Base-by-base conservation (phyloP, 352 stramenopile genomes). In the Phytopythium kandeliae region DNA sequence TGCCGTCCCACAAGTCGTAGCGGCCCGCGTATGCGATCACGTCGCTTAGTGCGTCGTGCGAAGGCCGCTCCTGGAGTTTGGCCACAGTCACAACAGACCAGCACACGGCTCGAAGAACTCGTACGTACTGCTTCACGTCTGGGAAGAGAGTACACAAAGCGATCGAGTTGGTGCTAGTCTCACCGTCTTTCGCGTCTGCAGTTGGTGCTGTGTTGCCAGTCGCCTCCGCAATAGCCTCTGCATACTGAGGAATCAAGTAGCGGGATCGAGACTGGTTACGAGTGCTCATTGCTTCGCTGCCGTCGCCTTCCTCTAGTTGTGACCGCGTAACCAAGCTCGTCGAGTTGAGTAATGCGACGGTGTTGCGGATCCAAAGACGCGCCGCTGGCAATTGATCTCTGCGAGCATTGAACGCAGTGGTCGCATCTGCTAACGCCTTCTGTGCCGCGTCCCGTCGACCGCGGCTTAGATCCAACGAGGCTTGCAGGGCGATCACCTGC, bases 51-150 rank as follows among this genome's bases (percentile, higher is more conserved):
- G 68, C 71, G 37, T 76, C 58, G 36, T 84, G 77, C 35, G 81
- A 88, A 17, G 85, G 85, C 0, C 78, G 71, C 54, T 92, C 78
- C 48, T 94, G 83, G 15, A 95, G 67, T 37, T 89, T 52, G 30
- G 79, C 74, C 17, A 87, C 76, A 4, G 86, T 78, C 8, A 87
- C 69, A 52, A 92, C 58, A 33, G 65, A 86, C 85, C 85, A 95
- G 7, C 78, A 71, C 7, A 89, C 79, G 17, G 71, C 46, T 26
- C 76, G 78, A 42, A 95, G 51, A 41, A 92, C 57, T 3, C 81
- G 80, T 22, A 73, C 65, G 35, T 86, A 86, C 35, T 73, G 63
- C 13, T 69, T 67, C 2, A 93, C 79, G 40, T 83, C 74, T 11
- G 83, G 74, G 40, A 94, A 95, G 6, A 78, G 55, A 46, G 77